These are phyloP conservation scores for Capsicum pubescens DNA, from an alignment of 257 asterid genomes.

Conservation along the genomic window DNA sequence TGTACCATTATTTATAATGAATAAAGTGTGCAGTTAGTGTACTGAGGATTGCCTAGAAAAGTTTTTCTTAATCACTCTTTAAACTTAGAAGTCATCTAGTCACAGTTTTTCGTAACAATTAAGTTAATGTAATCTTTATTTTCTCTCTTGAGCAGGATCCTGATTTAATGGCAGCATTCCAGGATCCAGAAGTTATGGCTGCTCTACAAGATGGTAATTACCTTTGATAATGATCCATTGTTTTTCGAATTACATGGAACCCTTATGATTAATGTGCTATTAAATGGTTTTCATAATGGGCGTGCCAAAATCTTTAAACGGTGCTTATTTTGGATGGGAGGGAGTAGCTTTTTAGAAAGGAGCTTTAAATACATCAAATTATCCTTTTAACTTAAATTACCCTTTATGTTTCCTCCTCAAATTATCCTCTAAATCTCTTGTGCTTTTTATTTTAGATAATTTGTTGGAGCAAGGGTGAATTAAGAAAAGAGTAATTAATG, in stretches of 20 bases:
- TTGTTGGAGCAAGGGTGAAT: not conserved
- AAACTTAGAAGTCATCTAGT: not conserved
- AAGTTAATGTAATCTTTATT: not conserved
- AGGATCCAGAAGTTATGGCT: constrained; percentile 95
- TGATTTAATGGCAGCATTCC: constrained; percentile 91
- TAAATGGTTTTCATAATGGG: not conserved
- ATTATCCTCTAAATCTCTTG: not conserved
- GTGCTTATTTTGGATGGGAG: not conserved
- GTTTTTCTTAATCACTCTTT: not conserved
- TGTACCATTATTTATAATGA: not conserved
- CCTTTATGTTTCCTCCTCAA: not conserved
- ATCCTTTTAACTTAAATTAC: not conserved
- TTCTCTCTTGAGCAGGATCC: constrained; percentile 69
- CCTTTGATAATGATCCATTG: not conserved
- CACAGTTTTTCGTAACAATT: not conserved
- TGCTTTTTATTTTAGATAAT: not conserved
- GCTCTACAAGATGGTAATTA: constrained; percentile 95
- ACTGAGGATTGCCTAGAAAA: not conserved
- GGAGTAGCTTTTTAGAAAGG: not conserved
- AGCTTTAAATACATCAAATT: not conserved
- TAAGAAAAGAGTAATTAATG: not conserved
- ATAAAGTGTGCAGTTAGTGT: not conserved
- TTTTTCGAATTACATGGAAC: not conserved
- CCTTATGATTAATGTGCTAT: not conserved
- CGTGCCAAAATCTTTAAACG: not conserved